phyloP scores from a whole-genome alignment of 2,329 filamentous ascomycete genomes.

The Thermoascus crustaceus region DNA sequence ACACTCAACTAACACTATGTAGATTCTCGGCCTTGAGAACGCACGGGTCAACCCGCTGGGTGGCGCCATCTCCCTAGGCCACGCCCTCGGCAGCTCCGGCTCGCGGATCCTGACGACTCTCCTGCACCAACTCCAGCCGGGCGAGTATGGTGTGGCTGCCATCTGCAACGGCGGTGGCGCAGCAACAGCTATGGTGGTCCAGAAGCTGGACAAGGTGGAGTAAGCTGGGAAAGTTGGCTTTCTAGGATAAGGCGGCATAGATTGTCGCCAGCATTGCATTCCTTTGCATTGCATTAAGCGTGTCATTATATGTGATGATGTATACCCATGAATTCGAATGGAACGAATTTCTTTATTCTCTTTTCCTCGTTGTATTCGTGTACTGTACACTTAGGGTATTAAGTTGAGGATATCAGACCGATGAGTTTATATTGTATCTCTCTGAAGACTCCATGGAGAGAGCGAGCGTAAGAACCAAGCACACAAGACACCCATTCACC shows the following conservation, averaged over 20 bases:
- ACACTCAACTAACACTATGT: conserved; percentile 12
- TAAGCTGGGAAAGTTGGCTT: too few relatives aligned
- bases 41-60: conserved; percentile 81
- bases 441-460: too few relatives aligned
- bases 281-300: too few relatives aligned
- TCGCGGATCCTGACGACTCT: conserved; percentile 84
- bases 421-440: conserved; percentile 1
- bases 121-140: conserved; percentile 81
- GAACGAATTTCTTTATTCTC: too few relatives aligned
- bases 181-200: conserved; percentile 83
- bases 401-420: not conserved
- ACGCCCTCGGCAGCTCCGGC: conserved; percentile 87
- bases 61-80: conserved; percentile 84
- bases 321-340: too few relatives aligned
- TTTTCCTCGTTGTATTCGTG: too few relatives aligned
- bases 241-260: too few relatives aligned
- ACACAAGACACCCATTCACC: too few relatives aligned
- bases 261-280: too few relatives aligned
- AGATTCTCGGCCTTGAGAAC: conserved; percentile 71
- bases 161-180: conserved; percentile 97
- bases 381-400: too few relatives aligned
- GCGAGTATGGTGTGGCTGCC: conserved; percentile 88
- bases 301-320: too few relatives aligned
- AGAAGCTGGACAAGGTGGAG: conserved; percentile 57
- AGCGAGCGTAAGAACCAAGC: too few relatives aligned